phyloP scores from a whole-genome alignment of 495 filamentous ascomycete genomes.

The Aspergillus diversus region DNA sequence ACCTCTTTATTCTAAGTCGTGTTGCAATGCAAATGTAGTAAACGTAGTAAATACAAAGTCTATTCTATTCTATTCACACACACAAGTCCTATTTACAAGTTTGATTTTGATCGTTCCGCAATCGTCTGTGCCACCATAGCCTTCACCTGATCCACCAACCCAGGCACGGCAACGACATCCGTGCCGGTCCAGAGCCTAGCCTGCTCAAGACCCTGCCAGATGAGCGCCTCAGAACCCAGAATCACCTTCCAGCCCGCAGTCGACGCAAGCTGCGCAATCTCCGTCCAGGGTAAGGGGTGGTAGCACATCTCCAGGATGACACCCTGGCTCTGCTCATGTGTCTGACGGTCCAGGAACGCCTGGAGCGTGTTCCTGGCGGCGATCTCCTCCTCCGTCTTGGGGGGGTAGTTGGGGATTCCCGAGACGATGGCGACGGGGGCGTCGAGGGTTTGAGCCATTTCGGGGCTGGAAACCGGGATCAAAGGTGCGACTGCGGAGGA shows the following conservation, averaged over 20 bases:
- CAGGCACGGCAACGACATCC: constrained; percentile 56
- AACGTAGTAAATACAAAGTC: constrained; percentile 16
- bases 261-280: constrained; percentile 59
- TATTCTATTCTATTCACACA: constrained; percentile 26
- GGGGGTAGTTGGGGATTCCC: constrained; percentile 71
- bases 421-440: constrained; percentile 64
- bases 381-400: constrained; percentile 61
- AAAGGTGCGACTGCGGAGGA: constrained; percentile 50
- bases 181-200: constrained; percentile 65
- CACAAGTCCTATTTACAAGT: constrained; percentile 29
- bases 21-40: not conserved
- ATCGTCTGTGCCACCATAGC: constrained; percentile 49
- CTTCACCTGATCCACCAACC: constrained; percentile 53
- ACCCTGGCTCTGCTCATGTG: constrained; percentile 53
- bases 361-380: constrained; percentile 57
- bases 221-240: constrained; percentile 69
- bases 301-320: constrained; percentile 82
- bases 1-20: not conserved
- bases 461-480: constrained; percentile 56
- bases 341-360: constrained; percentile 48
- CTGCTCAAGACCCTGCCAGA: constrained; percentile 78
- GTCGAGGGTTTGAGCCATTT: constrained; percentile 58
- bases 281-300: constrained; percentile 69
- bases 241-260: constrained; percentile 69
- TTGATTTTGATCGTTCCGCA: constrained; percentile 39